Base-by-base conservation (phyloP, 2,329 filamentous ascomycete genomes). In the Aspergillus ibericus region DNA sequence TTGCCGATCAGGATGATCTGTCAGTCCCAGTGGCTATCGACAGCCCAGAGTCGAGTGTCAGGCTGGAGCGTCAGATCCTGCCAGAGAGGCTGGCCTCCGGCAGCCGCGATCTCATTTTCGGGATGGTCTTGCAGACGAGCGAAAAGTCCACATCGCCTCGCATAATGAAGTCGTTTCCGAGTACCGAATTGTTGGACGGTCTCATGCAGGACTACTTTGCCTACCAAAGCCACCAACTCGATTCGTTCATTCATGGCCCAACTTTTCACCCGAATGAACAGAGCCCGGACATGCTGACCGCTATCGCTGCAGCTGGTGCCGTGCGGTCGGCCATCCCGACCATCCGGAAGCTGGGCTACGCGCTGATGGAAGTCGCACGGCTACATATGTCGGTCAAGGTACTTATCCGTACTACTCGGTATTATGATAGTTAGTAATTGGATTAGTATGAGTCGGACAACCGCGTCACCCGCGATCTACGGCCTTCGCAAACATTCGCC, bases 51-150 rank as follows among this genome's bases (percentile, higher is more conserved):
- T 48, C 58, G 0, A 61, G 16, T 42, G 42, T 59, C 9, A 56
- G 56, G 1, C 53, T 61, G n/a, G 63, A 66, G 2, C 59, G 58
- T 7, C 62, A 67, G 38, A 62, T 65, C 7, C 58, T 70, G 1
- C 65, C 62, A 1, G 70, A 72, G 22, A 60, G 63, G 1, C 51
- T 72, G 3, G 65, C 67, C 2, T 53, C 66, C 2, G 66, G 64
- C 9, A 80, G 77, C 18, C 81, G 86, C 3, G 88, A 91, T 70
- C 82, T 81, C 48, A 81, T 90, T 1, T 76, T 91, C 56, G 86
- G 83, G 10, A 80, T 90, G 58, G 83, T 90, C 1, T 75, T 91
- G 35, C 80, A 81, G 51, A 85, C 82, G 4, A 87, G 83, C 64
- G 62, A 74, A 75, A 66, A 82, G 72, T 74, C 81, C 73, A 72